Evolutionary conservation across 2,329 filamentous ascomycete genomes (phyloP).

Genomic region (Penicillium brevicompactum): DNA sequence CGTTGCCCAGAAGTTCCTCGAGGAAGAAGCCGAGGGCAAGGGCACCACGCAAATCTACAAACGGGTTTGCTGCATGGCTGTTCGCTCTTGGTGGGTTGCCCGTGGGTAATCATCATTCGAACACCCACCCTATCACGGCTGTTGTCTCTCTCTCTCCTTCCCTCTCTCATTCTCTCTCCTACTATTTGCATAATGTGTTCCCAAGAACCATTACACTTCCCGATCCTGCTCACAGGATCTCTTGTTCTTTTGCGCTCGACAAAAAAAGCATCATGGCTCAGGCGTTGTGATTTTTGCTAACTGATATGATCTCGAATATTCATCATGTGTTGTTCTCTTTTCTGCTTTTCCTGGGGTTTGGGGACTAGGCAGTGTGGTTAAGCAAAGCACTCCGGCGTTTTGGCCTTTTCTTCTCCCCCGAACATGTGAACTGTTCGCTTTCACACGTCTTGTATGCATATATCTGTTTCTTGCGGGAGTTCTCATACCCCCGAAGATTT

Average conservation of each 20-base stretch:
- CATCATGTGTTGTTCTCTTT: conserved; percentile 1
- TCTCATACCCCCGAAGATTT: conserved; percentile 17
- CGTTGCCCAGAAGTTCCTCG: conserved; percentile 70
- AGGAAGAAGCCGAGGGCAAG: conserved; percentile 65
- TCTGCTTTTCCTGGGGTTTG: conserved; percentile 13
- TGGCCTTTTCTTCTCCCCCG: conserved; percentile 18
- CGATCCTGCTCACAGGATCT: conserved; percentile 8
- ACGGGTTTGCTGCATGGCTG: conserved; percentile 68
- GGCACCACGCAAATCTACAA: conserved; percentile 75
- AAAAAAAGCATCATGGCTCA: conserved; percentile 29
- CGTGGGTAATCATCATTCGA: conserved; percentile 30
- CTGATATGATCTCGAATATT: conserved; percentile 6
- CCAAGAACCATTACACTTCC: conserved; percentile 4
- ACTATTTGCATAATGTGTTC: conserved; percentile 10
- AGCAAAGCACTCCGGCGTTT: conserved; percentile 26
- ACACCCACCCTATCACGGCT: background rate
- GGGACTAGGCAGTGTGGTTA: conserved; percentile 21
- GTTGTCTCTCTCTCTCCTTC: background rate
- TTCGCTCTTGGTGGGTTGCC: conserved; percentile 56
- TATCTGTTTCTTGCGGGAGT: conserved; percentile 13
- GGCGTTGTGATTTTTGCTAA: conserved; percentile 20
- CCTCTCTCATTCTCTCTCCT: conserved; percentile 4
- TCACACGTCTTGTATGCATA: conserved; percentile 22
- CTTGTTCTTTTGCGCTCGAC: conserved; percentile 13
- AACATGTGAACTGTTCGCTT: conserved; percentile 9